Evolutionary conservation across 345 rosid species (phyloP).

Genomic region (Raphanus sativus): DNA sequence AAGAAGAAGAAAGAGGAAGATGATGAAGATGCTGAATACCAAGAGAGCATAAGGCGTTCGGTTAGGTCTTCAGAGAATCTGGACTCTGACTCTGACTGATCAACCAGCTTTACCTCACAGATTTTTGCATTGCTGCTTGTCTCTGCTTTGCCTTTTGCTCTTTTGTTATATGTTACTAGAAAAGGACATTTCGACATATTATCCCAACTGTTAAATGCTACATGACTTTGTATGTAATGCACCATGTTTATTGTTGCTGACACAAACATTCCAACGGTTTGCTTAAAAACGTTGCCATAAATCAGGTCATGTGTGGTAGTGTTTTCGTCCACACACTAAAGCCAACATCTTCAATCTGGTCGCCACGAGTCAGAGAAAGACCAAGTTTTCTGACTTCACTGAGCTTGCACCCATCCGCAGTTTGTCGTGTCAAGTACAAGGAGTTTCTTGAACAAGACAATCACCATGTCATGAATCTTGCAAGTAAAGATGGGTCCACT

Average conservation of each 20-base stretch:
- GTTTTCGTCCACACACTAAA: slow-evolving; percentile 47
- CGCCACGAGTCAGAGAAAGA: too few species aligned
- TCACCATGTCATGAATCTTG: too few species aligned
- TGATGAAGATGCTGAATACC: slow-evolving; percentile 52
- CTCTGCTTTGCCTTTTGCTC: slow-evolving; percentile 12
- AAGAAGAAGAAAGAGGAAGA: slow-evolving; percentile 63
- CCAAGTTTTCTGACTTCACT: too few species aligned
- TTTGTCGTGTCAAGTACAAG: too few species aligned
- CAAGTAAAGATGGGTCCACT: too few species aligned
- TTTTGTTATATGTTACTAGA: slow-evolving; percentile 12
- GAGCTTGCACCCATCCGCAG: too few species aligned
- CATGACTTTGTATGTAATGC: slow-evolving; percentile 19
- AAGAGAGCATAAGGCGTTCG: slow-evolving; percentile 49
- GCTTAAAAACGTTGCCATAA: background rate
- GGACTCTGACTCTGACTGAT: slow-evolving; percentile 83
- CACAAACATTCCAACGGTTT: background rate
- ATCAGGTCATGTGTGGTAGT: slow-evolving; percentile 25
- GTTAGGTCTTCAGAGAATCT: slow-evolving; percentile 65
- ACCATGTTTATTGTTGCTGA: background rate
- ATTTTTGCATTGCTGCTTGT: slow-evolving; percentile 17
- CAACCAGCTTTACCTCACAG: slow-evolving; percentile 2
- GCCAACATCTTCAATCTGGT: too few species aligned
- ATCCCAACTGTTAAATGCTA: slow-evolving; percentile 20
- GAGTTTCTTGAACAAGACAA: too few species aligned
- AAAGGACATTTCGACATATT: background rate